Evolutionary conservation across 305 asterid genomes (phyloP).

Genomic region (Rubia peregrina): DNA sequence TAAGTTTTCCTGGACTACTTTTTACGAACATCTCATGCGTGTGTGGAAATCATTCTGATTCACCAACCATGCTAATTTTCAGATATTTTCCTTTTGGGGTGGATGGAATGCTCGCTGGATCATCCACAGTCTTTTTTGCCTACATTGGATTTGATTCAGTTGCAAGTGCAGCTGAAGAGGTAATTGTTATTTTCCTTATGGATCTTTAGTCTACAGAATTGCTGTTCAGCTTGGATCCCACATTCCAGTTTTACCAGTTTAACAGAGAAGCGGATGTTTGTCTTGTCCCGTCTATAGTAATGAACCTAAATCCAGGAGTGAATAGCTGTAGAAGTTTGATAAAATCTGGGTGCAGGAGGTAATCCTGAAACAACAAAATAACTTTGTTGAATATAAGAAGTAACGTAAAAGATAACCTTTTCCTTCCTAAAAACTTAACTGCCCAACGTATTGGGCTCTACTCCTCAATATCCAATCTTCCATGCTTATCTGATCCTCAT

Average conservation of each 20-base stretch:
- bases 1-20: conserved; percentile 17
- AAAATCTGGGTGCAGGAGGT: background rate
- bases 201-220: background rate
- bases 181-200: conserved; percentile 13
- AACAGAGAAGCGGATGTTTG: background rate
- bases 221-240: background rate
- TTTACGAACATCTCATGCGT: background rate
- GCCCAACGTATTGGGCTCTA: background rate
- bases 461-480: background rate
- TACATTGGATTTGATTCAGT: conserved; percentile 87
- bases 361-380: background rate
- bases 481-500: background rate
- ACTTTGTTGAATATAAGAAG: background rate
- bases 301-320: background rate
- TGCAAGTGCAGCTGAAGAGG: conserved; percentile 99
- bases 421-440: background rate
- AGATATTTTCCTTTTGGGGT: conserved; percentile 87
- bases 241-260: background rate
- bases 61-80: background rate
- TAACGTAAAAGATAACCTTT: background rate
- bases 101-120: conserved; percentile 96
- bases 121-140: conserved; percentile 92
- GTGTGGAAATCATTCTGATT: background rate
- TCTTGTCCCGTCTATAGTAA: background rate
- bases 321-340: background rate